Evolutionary conservation across 1,284 basidiomycete species (phyloP).

Genomic region (Cutaneotrichosporon mucoides): DNA sequence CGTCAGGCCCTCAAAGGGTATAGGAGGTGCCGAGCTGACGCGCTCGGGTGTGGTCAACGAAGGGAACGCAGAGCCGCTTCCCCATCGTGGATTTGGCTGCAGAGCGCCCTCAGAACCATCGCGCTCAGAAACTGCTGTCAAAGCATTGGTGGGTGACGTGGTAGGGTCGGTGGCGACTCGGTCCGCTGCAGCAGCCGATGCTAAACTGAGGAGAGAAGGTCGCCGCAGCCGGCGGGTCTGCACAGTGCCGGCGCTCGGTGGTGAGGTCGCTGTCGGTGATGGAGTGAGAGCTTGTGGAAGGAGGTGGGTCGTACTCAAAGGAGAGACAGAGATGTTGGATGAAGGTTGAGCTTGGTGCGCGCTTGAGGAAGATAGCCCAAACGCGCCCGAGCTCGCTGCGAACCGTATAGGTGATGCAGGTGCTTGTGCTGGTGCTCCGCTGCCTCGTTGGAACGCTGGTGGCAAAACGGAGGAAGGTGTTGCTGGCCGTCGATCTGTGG

Average conservation of each 20-base stretch:
- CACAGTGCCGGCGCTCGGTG: constrained; percentile 3
- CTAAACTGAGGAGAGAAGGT: constrained; percentile 32
- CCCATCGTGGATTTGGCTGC: constrained; percentile 23
- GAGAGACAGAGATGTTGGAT: background rate
- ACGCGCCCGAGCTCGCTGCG: constrained; percentile 37
- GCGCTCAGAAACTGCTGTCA: background rate
- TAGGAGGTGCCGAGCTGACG: constrained; percentile 30
- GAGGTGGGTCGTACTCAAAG: background rate
- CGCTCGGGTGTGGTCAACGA: constrained; percentile 19
- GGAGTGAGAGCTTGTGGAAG: background rate
- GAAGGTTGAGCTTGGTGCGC: background rate
- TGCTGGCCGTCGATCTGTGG: background rate
- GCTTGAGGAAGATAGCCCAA: constrained; percentile 25
- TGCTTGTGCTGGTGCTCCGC: background rate
- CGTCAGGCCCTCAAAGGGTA: constrained; percentile 33
- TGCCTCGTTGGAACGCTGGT: background rate
- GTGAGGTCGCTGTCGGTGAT: constrained; percentile 2
- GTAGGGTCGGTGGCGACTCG: background rate
- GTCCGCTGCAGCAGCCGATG: background rate
- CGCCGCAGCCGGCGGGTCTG: constrained; percentile 25
- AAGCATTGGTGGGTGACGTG: background rate
- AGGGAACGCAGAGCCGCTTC: constrained; percentile 11
- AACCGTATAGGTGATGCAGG: constrained; percentile 24
- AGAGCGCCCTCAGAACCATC: background rate
- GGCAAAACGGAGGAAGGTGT: constrained; percentile 1